Evolutionary conservation across 179 eudicot species (phyloP).

Genomic region (Corrigiola litoralis): DNA sequence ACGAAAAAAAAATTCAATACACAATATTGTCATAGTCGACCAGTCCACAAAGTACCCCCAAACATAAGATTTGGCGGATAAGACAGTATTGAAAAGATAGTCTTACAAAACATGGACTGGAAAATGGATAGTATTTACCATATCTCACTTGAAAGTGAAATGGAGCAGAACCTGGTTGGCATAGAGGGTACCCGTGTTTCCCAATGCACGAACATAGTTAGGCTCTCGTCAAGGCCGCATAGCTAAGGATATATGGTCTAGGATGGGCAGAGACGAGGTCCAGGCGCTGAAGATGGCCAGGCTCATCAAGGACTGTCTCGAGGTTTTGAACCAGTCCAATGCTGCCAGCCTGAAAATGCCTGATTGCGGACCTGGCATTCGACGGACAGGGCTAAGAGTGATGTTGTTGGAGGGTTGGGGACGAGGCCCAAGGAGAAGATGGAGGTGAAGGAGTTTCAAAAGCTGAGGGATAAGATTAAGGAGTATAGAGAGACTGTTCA

Average conservation of each 20-base stretch:
- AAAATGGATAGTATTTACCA: too few relatives aligned
- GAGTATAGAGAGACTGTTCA: slow-evolving; percentile 34
- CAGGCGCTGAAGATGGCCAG: slow-evolving; percentile 28
- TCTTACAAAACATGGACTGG: not conserved
- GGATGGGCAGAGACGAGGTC: slow-evolving; percentile 31
- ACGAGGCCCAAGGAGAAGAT: slow-evolving; percentile 32
- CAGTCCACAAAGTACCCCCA: too few relatives aligned
- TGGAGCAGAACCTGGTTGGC: slow-evolving; percentile 78
- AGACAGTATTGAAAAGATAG: too few relatives aligned
- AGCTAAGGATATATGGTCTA: slow-evolving; percentile 28
- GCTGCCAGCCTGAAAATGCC: slow-evolving; percentile 16
- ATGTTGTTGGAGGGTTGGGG: slow-evolving; percentile 29
- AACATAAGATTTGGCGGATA: too few relatives aligned
- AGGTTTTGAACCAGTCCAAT: slow-evolving; percentile 27
- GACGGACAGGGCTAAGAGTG: slow-evolving; percentile 22
- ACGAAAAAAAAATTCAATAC: too few relatives aligned
- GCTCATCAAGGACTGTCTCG: slow-evolving; percentile 24
- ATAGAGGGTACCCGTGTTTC: slow-evolving; percentile 96
- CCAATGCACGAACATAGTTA: slow-evolving; percentile 99
- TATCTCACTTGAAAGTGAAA: slow-evolving; percentile 1
- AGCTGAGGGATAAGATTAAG: slow-evolving; percentile 22
- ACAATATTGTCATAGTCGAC: too few relatives aligned
- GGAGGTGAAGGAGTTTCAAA: slow-evolving; percentile 39
- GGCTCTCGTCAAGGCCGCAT: too few relatives aligned
- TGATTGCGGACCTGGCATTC: slow-evolving; percentile 35